Evolutionary conservation across 768 basidiomycete genomes (phyloP).

Genomic region (Glaciozyma antarctica): DNA sequence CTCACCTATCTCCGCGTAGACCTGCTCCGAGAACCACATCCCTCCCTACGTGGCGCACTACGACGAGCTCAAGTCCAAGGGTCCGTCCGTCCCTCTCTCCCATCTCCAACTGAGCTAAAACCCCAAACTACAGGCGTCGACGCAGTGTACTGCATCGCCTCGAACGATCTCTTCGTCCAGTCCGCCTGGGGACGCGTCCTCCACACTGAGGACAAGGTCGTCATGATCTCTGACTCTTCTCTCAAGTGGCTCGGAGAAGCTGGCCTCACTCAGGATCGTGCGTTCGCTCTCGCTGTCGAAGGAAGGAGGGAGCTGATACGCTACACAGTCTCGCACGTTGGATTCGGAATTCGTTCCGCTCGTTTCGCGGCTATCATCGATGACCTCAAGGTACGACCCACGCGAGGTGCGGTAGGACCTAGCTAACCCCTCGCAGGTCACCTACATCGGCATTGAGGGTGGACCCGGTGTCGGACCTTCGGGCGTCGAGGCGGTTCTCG

Average conservation of each 20-base stretch:
- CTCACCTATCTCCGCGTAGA: slow-evolving; percentile 34
- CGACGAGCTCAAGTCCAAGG: slow-evolving; percentile 42
- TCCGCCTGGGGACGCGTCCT: slow-evolving; percentile 35
- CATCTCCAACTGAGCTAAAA: background rate
- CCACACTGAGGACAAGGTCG: slow-evolving; percentile 41
- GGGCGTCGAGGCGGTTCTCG: slow-evolving; percentile 51
- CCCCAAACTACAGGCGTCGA: background rate
- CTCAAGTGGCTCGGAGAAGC: slow-evolving; percentile 45
- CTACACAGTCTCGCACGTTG: slow-evolving; percentile 43
- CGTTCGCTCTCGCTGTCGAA: background rate
- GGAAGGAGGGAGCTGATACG: too few species aligned
- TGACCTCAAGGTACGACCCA: slow-evolving; percentile 33
- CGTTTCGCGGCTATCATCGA: slow-evolving; percentile 39
- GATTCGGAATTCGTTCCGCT: slow-evolving; percentile 53
- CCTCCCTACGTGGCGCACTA: slow-evolving; percentile 39
- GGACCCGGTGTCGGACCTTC: slow-evolving; percentile 49
- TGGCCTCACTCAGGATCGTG: slow-evolving; percentile 35
- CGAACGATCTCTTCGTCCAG: slow-evolving; percentile 24
- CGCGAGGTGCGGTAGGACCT: background rate
- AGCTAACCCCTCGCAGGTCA: background rate
- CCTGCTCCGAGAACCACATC: slow-evolving; percentile 48
- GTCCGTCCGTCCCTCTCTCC: slow-evolving; percentile 4
- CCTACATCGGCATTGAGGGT: slow-evolving; percentile 45
- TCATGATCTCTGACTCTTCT: slow-evolving; percentile 51
- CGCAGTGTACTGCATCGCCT: slow-evolving; percentile 21